phyloP scores from a whole-genome alignment of 2,329 filamentous ascomycete species.

The Colletotrichum lupini region DNA sequence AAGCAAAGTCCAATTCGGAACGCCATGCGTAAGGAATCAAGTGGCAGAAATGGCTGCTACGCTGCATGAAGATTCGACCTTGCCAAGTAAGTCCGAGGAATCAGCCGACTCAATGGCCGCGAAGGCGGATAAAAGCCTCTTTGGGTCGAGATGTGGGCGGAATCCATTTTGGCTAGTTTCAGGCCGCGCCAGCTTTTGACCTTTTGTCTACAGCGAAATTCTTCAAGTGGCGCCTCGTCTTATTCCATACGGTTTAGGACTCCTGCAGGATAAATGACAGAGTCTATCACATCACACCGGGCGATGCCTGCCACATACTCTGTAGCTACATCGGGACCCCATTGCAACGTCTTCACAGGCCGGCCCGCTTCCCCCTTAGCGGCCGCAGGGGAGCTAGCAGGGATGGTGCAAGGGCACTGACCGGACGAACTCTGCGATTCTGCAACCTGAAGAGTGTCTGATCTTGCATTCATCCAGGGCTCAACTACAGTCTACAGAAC shows the following conservation, averaged over 20 bases:
- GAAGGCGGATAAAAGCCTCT: no score
- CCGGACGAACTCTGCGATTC: background rate
- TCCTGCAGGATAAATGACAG: background rate
- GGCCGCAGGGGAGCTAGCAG: background rate
- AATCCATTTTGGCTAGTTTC: background rate
- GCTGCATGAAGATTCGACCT: no score
- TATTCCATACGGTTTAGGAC: background rate
- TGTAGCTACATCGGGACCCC: background rate
- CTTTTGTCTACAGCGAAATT: background rate
- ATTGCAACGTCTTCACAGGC: background rate
- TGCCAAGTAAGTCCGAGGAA: background rate
- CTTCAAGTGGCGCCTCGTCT: background rate
- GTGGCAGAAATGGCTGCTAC: no score
- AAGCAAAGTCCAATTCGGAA: no score
- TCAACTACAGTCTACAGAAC: no score
- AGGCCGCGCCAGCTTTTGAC: background rate
- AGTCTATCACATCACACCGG: background rate
- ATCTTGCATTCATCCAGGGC: background rate
- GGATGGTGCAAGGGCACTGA: background rate
- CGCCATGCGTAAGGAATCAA: no score
- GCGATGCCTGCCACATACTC: background rate
- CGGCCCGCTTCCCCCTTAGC: slow-evolving; percentile 4
- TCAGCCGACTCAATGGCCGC: background rate
- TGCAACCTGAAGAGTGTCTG: background rate
- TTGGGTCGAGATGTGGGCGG: background rate